A percentile compares a stretch with the other conserved stretches of the same genome.
Conservation (phyloP, 805 yeast species). For the Cyberlindnera misumaiensis region DNA sequence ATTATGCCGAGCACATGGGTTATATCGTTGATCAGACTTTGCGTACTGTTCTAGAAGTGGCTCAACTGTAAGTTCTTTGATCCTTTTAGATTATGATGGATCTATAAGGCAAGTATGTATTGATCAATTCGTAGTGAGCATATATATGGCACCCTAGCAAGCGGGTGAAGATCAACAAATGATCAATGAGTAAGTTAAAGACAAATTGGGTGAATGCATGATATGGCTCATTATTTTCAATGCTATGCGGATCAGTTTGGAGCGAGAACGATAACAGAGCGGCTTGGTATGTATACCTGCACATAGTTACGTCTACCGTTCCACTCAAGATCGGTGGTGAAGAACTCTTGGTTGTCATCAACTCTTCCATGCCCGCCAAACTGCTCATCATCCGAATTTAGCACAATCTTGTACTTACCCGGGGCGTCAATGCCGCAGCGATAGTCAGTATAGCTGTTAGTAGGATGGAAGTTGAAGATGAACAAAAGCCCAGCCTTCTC, state of each 20-base stretch:
- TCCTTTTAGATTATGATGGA: no score
- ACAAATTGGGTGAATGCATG: no score
- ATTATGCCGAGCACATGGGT: no score
- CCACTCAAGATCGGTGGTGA: slow-evolving; percentile 76
- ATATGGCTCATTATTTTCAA: no score
- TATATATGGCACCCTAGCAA: no score
- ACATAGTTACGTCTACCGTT: slow-evolving; percentile 69
- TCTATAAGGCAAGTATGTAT: no score
- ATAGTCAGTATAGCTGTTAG: slow-evolving; percentile 76
- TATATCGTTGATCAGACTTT: no score
- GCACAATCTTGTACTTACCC: slow-evolving; percentile 68
- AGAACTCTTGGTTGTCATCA: slow-evolving; percentile 47
- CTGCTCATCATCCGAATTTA: slow-evolving; percentile 63
- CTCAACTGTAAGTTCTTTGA: no score
- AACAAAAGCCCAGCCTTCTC: slow-evolving; percentile 84
- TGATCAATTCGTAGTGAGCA: no score
- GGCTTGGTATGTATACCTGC: slow-evolving; percentile 75
- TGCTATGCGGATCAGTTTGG: neutral
- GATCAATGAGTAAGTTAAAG: no score
- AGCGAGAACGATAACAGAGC: slow-evolving; percentile 58
- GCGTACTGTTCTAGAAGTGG: no score
- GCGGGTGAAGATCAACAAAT: no score
- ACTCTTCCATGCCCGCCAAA: slow-evolving; percentile 83
- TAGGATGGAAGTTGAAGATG: slow-evolving; percentile 86
- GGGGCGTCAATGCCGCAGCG: slow-evolving; percentile 81